Evolutionary conservation across 345 rosid species (phyloP).

Genomic region (Melastoma malabathricum): DNA sequence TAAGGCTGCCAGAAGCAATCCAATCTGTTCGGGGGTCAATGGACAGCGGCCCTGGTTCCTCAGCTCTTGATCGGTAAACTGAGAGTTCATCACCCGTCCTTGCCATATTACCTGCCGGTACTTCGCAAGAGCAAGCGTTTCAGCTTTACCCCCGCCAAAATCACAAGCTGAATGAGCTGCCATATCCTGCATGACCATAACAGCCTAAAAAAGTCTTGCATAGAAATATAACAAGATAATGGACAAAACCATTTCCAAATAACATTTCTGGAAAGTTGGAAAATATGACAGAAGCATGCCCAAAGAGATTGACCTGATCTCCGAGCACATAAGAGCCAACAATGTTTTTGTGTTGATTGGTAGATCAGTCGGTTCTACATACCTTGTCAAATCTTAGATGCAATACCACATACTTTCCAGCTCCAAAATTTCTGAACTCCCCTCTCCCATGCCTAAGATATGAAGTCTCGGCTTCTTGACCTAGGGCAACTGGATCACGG

Average conservation of each 20-base stretch:
- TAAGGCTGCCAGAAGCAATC: conserved; percentile 70
- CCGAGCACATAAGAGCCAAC: not conserved
- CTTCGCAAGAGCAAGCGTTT: conserved; percentile 72
- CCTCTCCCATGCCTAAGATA: conserved; percentile 20
- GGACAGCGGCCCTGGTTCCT: conserved; percentile 95
- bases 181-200: conserved; percentile 59
- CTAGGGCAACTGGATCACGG: conserved; percentile 26
- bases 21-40: conserved; percentile 92
- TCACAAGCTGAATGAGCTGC: conserved; percentile 98
- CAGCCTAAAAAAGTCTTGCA: not conserved
- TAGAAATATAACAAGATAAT: not conserved
- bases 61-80: conserved; percentile 65
- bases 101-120: conserved; percentile 88
- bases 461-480: conserved; percentile 20
- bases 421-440: conserved; percentile 22
- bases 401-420: conserved; percentile 66
- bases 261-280: too few relatives aligned
- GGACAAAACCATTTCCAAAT: too few relatives aligned
- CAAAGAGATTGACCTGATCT: not conserved
- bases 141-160: conserved; percentile 96
- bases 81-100: conserved; percentile 86
- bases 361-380: conserved; percentile 6
- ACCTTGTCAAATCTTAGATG: conserved; percentile 99
- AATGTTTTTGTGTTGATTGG: not conserved
- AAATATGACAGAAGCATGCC: not conserved